phyloP scores from a whole-genome alignment of 768 basidiomycete species.

The Candolleomyces efflorescens region DNA sequence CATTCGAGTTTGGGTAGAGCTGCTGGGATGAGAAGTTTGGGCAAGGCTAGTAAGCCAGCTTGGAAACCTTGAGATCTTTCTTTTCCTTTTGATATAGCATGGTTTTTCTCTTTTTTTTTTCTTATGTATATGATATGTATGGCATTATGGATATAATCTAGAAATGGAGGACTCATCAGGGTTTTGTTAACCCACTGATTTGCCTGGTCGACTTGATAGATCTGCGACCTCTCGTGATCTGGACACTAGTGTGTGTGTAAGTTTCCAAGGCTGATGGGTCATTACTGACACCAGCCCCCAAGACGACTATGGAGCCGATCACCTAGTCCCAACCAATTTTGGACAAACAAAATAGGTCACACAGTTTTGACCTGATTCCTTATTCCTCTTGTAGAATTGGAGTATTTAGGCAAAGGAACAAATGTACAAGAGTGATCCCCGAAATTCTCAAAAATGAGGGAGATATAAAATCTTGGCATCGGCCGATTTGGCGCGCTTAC shows the following conservation, averaged over 20 bases:
- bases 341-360: conserved; percentile 1
- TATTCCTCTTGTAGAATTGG: conserved; percentile 3
- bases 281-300: too few relatives aligned
- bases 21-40: neutral
- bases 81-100: neutral
- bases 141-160: too few relatives aligned
- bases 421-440: neutral
- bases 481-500: neutral
- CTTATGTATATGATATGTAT: neutral
- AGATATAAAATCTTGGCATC: neutral
- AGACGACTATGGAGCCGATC: conserved; percentile 2
- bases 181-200: too few relatives aligned
- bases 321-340: conserved; percentile 6
- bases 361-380: conserved; percentile 1
- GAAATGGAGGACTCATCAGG: too few relatives aligned
- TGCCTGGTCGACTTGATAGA: too few relatives aligned
- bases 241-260: too few relatives aligned
- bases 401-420: neutral
- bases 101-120: neutral
- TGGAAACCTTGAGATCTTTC: neutral
- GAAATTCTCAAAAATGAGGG: neutral
- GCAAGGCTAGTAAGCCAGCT: neutral
- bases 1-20: neutral
- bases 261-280: too few relatives aligned
- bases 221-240: too few relatives aligned